Evolutionary conservation across 768 basidiomycete species (phyloP).

Genomic region (Cystobasidium onofrii): DNA sequence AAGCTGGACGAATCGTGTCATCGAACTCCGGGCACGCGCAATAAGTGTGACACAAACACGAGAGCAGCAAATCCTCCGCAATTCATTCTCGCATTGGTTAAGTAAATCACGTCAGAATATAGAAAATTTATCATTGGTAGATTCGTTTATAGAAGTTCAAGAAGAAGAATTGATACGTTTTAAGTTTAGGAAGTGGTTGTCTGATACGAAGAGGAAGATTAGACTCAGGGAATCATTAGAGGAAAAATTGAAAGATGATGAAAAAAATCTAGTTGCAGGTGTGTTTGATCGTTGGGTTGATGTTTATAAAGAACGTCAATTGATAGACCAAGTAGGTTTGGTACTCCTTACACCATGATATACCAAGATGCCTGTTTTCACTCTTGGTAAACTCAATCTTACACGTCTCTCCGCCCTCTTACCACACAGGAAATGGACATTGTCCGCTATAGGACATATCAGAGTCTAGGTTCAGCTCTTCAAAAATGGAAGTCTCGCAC

Average conservation of each 20-base stretch:
- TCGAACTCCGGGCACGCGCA: slow-evolving; percentile 15
- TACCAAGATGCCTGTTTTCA: too few relatives aligned
- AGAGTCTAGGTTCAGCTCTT: neutral
- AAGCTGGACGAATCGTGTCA: slow-evolving; percentile 14
- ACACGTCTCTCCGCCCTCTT: too few relatives aligned
- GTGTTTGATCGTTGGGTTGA: slow-evolving; percentile 15
- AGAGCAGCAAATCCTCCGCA: neutral
- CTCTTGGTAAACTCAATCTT: too few relatives aligned
- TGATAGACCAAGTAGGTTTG: slow-evolving; percentile 3
- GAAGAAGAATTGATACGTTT: slow-evolving; percentile 9
- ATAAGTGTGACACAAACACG: slow-evolving; percentile 1
- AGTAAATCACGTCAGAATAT: neutral
- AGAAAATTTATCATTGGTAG: slow-evolving; percentile 12
- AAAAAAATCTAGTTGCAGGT: neutral
- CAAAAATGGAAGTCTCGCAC: slow-evolving; percentile 21
- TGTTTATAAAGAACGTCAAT: slow-evolving; percentile 9
- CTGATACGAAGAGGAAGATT: neutral
- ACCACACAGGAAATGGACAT: slow-evolving; percentile 26
- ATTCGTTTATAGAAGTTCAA: slow-evolving; percentile 27
- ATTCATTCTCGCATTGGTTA: slow-evolving; percentile 3
- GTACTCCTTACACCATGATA: neutral
- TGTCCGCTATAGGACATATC: neutral
- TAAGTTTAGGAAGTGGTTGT: slow-evolving; percentile 20
- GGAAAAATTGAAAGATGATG: neutral
- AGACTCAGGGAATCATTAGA: neutral